phyloP scores from a whole-genome alignment of 2,329 filamentous ascomycete genomes.

The Talaromyces islandicus region DNA sequence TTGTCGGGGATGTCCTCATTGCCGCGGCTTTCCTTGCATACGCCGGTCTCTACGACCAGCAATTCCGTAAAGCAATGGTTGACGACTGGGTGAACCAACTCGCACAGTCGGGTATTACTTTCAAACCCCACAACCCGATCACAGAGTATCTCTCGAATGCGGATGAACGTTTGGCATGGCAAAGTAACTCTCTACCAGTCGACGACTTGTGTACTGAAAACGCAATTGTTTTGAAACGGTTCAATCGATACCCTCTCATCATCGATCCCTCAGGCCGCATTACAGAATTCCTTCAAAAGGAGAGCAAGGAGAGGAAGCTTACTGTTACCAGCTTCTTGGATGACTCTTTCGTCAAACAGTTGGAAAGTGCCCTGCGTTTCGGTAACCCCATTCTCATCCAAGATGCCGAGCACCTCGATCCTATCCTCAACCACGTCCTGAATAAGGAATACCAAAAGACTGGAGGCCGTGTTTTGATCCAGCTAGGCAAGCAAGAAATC shows the following conservation, averaged over 20 bases:
- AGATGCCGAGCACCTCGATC: constrained; percentile 94
- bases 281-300: constrained; percentile 90
- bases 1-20: constrained; percentile 91
- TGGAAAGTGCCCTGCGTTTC: constrained; percentile 94
- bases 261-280: constrained; percentile 95
- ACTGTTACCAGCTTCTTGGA: constrained; percentile 98
- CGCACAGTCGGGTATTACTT: constrained; percentile 83
- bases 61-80: constrained; percentile 94
- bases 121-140: constrained; percentile 88
- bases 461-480: constrained; percentile 93
- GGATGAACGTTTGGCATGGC: constrained; percentile 91
- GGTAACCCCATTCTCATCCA: constrained; percentile 98
- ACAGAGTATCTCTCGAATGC: constrained; percentile 96
- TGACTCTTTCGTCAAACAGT: constrained; percentile 94
- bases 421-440: constrained; percentile 94
- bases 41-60: constrained; percentile 93
- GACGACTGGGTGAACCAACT: constrained; percentile 97
- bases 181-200: constrained; percentile 85
- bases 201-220: constrained; percentile 99
- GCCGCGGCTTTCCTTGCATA: constrained; percentile 98
- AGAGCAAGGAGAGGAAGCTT: constrained; percentile 86
- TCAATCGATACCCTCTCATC: constrained; percentile 97
- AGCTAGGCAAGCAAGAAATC: constrained; percentile 97
- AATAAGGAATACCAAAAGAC: constrained; percentile 99
- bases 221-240: constrained; percentile 92